Evolutionary conservation across 352 stramenopile species (phyloP), one percentile per base, ranked within the genome.

Genomic region (Phytophthora constricta): DNA sequence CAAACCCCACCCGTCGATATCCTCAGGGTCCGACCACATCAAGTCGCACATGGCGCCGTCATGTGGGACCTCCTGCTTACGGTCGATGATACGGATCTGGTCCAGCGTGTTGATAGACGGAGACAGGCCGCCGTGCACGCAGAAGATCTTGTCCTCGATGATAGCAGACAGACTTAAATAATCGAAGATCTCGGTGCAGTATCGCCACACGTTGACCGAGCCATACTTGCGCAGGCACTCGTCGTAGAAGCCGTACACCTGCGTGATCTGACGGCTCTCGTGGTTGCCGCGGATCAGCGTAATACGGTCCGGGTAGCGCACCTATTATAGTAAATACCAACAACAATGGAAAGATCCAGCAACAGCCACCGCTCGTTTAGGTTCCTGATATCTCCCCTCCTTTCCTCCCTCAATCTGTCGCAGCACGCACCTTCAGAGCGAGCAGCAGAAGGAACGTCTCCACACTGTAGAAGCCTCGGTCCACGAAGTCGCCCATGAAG

Each of bases 181-280:
- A 82, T 99, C 98, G 71, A 99, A 99, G 71, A 99, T 99, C 71
- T 99, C 98, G 55, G 97, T 99, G 86, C 97, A 99, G 77, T 99
- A 99, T 42, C 92, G 86, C 97, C 97, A 99, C 25, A 99, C 97
- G 81, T 99, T 99, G 49, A 99, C 97, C 27, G 85, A 98, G 33
- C 97, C 97, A 76, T 99, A 99, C 75, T 99, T 95, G 65, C 96
- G 82, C 19, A 99, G 79, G 70, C 98, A 99, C 77, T 99, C 98
- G 74, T 99, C 98, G 74, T 99, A 99, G 72, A 99, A 99, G 27
- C 98, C 98, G 76, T 99, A 99, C 5, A 99, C 97, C 75, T 99
- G 96, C 19, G 97, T 99, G 74, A 99, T 99, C 79, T 99, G 97
- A 54, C 97, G 81, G 56, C 79, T 96, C 82, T 99, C 98, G 76